Conservation (phyloP, 768 basidiomycete species). For the Omphalotus guepiniiformis region DNA sequence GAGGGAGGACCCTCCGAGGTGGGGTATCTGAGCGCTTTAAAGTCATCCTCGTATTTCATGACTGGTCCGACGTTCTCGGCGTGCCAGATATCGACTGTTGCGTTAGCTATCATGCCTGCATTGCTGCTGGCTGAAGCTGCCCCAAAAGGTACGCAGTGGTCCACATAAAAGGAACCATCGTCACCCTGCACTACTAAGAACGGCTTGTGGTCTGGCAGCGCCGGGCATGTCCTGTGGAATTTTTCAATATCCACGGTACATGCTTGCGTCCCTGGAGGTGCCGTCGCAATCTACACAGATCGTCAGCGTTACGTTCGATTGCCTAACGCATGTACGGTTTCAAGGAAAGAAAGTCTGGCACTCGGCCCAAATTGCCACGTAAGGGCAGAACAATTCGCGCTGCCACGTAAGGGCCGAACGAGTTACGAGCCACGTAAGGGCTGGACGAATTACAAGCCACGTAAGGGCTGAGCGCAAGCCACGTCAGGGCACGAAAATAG, state of each 20-base stretch:
- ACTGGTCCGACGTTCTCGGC: conserved; percentile 15
- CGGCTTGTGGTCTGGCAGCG: conserved; percentile 26
- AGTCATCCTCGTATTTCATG: conserved; percentile 23
- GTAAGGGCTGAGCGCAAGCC: not conserved
- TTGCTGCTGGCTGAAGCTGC: conserved; percentile 25
- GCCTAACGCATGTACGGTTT: not conserved
- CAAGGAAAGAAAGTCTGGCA: not conserved
- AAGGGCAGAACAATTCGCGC: not conserved
- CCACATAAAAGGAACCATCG: conserved; percentile 21
- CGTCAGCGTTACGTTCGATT: not conserved
- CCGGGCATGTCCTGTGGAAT: conserved; percentile 30
- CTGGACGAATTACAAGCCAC: not conserved
- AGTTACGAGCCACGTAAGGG: not conserved
- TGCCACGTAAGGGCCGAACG: not conserved
- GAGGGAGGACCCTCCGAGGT: conserved; percentile 6
- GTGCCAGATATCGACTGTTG: conserved; percentile 24
- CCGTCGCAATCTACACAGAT: conserved; percentile 21
- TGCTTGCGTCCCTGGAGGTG: conserved; percentile 27
- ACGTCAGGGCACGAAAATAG: not conserved
- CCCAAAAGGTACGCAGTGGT: conserved; percentile 29
- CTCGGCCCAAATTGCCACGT: not conserved
- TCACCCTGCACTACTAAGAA: conserved; percentile 27
- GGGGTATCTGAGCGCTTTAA: conserved; percentile 19
- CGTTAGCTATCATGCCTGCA: conserved; percentile 26
- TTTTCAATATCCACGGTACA: conserved; percentile 28